Base-by-base conservation (phyloP, 2,329 filamentous ascomycete genomes). In the Colletotrichum magnum region DNA sequence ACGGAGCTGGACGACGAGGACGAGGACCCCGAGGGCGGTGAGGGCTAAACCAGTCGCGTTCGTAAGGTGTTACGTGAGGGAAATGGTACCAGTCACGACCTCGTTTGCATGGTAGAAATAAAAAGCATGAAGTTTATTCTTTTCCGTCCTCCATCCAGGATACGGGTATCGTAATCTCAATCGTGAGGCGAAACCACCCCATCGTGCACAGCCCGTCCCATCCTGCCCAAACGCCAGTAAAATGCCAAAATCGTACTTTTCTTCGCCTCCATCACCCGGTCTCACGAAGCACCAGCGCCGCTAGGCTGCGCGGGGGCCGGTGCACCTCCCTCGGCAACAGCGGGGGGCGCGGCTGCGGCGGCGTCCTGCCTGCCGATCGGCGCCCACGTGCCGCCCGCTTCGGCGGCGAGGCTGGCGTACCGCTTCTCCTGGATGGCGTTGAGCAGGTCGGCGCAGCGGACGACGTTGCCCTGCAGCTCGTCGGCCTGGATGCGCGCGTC, bases 21-120 rank as follows among this genome's bases (percentile, higher is more conserved):
- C 24, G 75, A 80, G 71, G 83, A 86, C 61, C 81, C 83, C 12
- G 85, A 86, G 71, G 82, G 80, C 47, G 82, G 82, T 21, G 81
- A 84, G 75, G 82, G 82, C 47, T 84, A 64, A 66, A 16, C 32
- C 9, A 21, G 39, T 5, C 21, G 16, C 10, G 9, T 9, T n/a
- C 39, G 28, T 15, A 36, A 13, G 41, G 32, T 16, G 58, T 26
- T 2, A 12, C 10, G 9, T 10, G 28, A 3, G 16, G 59, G 7
- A 28, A 7, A 15, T 41, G 5, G 5, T 6, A 52, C n/a, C 50
- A 41, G 26, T 13, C 16, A 24, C 10, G 21, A 21, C 2, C 24
- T 12, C 13, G 24, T 16, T 36, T 13, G 39, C 18, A 6, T 4
- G 6, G 10, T 56, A 59, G 53, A 59, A 41, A 10, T 48, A 61